phyloP scores from a whole-genome alignment of 2,329 filamentous ascomycete genomes.

The Ophiostoma montium region DNA sequence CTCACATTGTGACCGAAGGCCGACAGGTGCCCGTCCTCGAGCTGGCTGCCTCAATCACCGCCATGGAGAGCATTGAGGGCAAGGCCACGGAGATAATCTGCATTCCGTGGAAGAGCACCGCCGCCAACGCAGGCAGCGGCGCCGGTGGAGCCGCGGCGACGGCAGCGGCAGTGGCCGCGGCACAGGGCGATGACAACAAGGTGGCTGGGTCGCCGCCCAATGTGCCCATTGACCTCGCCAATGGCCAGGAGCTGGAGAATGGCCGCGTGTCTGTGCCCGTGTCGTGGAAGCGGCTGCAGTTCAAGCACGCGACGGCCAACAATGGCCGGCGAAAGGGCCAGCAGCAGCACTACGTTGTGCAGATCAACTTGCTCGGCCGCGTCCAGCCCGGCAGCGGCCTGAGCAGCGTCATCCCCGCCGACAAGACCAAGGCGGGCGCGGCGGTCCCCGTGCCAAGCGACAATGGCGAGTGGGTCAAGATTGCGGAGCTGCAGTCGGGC shows the following conservation, averaged over 20 bases:
- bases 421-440: background rate
- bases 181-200: constrained; percentile 29
- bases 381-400: constrained; percentile 26
- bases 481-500: constrained; percentile 78
- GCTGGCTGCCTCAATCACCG: constrained; percentile 68
- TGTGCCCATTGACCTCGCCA: constrained; percentile 38
- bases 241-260: constrained; percentile 59
- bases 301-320: constrained; percentile 91
- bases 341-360: constrained; percentile 88
- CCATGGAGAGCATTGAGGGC: constrained; percentile 82
- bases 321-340: constrained; percentile 88
- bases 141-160: background rate
- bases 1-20: constrained; percentile 57
- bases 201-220: constrained; percentile 36
- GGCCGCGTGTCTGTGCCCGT: constrained; percentile 63
- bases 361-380: constrained; percentile 54
- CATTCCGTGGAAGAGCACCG: constrained; percentile 82
- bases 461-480: constrained; percentile 49
- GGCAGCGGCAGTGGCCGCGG: background rate
- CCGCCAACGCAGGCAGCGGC: constrained; percentile 24
- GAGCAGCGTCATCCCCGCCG: background rate
- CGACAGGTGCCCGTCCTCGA: constrained; percentile 64
- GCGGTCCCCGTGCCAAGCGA: constrained; percentile 36
- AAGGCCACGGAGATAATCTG: constrained; percentile 89
- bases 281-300: constrained; percentile 88